Conservation (phyloP, 352 stramenopile species). For the Pythium dissotocum region DNA sequence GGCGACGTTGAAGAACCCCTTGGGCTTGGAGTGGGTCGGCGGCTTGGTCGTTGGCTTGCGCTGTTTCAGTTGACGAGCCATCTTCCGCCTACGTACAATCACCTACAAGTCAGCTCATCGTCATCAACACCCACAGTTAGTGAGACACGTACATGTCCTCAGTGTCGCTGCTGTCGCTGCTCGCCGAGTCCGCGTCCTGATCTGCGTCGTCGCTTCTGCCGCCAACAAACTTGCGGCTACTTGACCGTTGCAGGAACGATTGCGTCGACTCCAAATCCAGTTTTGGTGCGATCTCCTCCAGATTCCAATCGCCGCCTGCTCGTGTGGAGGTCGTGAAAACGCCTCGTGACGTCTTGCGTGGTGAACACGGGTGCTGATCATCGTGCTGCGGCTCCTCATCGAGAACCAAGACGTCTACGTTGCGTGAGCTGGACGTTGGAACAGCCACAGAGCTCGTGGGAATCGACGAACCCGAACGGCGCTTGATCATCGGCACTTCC, state of each 20-base stretch:
- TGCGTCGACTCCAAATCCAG: constrained; percentile 49
- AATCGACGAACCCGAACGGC: constrained; percentile 14
- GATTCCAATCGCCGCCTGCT: constrained; percentile 51
- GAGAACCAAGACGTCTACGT: constrained; percentile 62
- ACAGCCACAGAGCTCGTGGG: neutral
- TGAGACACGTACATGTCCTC: constrained; percentile 55
- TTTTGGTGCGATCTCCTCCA: constrained; percentile 55
- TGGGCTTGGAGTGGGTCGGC: constrained; percentile 22
- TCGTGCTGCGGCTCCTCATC: constrained; percentile 40
- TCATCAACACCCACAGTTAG: neutral
- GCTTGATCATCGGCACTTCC: constrained; percentile 4
- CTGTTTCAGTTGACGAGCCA: constrained; percentile 28
- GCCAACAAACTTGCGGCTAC: constrained; percentile 5
- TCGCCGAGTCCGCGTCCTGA: constrained; percentile 20
- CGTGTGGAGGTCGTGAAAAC: constrained; percentile 41
- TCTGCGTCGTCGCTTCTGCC: constrained; percentile 11
- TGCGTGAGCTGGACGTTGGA: constrained; percentile 26
- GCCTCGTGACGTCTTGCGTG: constrained; percentile 46
- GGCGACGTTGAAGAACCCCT: constrained; percentile 70
- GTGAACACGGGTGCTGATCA: constrained; percentile 45
- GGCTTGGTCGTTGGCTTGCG: constrained; percentile 22
- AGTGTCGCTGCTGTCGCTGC: constrained; percentile 42
- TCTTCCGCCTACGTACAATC: constrained; percentile 7
- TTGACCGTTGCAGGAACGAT: constrained; percentile 26
- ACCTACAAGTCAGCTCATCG: neutral